These are phyloP conservation scores for Candida chilensis DNA, from an alignment of 805 yeast species.

Conservation along the genomic window DNA sequence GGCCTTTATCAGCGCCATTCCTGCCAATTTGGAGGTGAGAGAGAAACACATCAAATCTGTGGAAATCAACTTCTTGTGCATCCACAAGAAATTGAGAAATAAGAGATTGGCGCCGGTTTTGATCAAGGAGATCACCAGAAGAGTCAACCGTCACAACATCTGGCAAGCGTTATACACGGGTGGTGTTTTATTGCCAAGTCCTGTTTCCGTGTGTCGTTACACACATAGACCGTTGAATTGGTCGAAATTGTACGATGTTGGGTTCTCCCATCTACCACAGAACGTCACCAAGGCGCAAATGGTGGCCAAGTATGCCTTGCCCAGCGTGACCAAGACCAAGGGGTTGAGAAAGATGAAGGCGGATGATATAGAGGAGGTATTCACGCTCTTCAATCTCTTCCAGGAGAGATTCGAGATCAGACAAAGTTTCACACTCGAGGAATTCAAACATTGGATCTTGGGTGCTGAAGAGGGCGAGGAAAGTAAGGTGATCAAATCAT, in stretches of 20 bases:
- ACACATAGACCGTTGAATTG: slow-evolving; percentile 93
- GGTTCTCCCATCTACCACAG: slow-evolving; percentile 75
- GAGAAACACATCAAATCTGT: slow-evolving; percentile 49
- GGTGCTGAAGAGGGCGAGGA: slow-evolving; percentile 27
- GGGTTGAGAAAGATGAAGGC: slow-evolving; percentile 52
- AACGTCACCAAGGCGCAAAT: slow-evolving; percentile 57
- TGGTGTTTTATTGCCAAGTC: slow-evolving; percentile 88
- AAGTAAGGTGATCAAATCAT: slow-evolving; percentile 60
- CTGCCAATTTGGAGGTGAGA: slow-evolving; percentile 58
- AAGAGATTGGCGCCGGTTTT: slow-evolving; percentile 91
- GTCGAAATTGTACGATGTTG: slow-evolving; percentile 83
- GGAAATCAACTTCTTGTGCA: slow-evolving; percentile 89
- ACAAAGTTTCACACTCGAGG: slow-evolving; percentile 57
- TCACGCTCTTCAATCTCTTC: slow-evolving; percentile 47
- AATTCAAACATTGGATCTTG: slow-evolving; percentile 75
- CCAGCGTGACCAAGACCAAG: slow-evolving; percentile 33
- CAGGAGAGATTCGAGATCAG: slow-evolving; percentile 64
- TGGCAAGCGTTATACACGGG: slow-evolving; percentile 98
- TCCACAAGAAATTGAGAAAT: slow-evolving; percentile 88
- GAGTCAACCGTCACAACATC: slow-evolving; percentile 74
- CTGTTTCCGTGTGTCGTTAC: slow-evolving; percentile 80
- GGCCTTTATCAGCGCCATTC: slow-evolving; percentile 90
- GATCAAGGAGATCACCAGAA: slow-evolving; percentile 88
- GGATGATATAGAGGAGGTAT: slow-evolving; percentile 59
- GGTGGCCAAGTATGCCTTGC: slow-evolving; percentile 53